phyloP scores from a whole-genome alignment of 495 filamentous ascomycete genomes.

The Apodospora peruviana region DNA sequence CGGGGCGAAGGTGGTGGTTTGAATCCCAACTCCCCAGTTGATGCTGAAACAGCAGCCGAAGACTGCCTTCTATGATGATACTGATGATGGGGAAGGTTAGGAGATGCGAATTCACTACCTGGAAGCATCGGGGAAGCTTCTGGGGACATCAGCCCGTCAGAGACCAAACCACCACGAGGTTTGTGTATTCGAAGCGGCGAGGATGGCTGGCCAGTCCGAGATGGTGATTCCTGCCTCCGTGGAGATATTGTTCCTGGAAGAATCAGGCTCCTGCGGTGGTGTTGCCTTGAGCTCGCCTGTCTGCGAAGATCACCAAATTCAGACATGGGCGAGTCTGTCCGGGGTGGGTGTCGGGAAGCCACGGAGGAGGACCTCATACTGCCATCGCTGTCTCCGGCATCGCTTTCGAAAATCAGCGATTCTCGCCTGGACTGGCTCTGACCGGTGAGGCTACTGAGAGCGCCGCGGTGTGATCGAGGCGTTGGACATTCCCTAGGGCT shows the following conservation, averaged over 20 bases:
- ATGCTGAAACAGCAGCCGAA: slow-evolving; percentile 73
- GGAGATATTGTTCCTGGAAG: slow-evolving; percentile 70
- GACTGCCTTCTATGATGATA: slow-evolving; percentile 93
- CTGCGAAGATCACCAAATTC: slow-evolving; percentile 67
- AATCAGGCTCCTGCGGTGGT: slow-evolving; percentile 77
- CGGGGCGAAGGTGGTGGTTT: slow-evolving; percentile 78
- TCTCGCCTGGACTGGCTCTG: slow-evolving; percentile 61
- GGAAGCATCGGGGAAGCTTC: slow-evolving; percentile 83
- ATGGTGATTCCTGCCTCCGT: slow-evolving; percentile 81
- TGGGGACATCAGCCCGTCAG: slow-evolving; percentile 76
- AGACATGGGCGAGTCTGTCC: slow-evolving; percentile 87
- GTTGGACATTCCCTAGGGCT: slow-evolving; percentile 91
- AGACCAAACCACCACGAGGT: slow-evolving; percentile 62
- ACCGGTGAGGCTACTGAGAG: slow-evolving; percentile 50
- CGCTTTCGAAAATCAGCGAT: slow-evolving; percentile 72
- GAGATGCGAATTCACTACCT: slow-evolving; percentile 72
- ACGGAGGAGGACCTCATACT: slow-evolving; percentile 78
- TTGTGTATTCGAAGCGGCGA: slow-evolving; percentile 86
- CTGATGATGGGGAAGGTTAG: slow-evolving; percentile 54
- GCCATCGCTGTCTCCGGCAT: slow-evolving; percentile 75
- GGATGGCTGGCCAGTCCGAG: slow-evolving; percentile 63
- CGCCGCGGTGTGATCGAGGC: slow-evolving; percentile 76
- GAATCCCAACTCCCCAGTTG: slow-evolving; percentile 41
- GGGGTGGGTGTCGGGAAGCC: slow-evolving; percentile 54
- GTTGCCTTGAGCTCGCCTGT: slow-evolving; percentile 64